Conservation (phyloP, 345 rosid species). For the Brassica cretica region DNA sequence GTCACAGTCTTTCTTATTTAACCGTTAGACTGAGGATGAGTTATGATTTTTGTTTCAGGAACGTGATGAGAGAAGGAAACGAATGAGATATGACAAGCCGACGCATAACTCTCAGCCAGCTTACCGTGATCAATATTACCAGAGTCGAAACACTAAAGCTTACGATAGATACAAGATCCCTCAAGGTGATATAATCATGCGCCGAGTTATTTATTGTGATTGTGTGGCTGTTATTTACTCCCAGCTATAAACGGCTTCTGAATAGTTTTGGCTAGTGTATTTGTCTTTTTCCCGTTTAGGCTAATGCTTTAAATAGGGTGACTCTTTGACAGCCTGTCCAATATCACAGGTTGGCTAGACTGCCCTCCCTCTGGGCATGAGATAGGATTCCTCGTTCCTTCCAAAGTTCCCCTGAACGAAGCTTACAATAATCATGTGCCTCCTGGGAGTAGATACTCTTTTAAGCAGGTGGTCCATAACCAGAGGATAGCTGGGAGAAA, state of each 20-base stretch:
- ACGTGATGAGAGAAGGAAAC: conserved; percentile 90
- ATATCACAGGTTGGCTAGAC: conserved; percentile 82
- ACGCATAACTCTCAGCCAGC: conserved; percentile 52
- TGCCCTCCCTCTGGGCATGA: conserved; percentile 85
- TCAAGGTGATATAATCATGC: conserved; percentile 53
- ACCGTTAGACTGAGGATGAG: not conserved
- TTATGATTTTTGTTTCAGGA: conserved; percentile 53
- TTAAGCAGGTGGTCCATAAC: conserved; percentile 81
- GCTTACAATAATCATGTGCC: conserved; percentile 67
- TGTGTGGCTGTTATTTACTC: conserved; percentile 2
- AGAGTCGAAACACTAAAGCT: conserved; percentile 45
- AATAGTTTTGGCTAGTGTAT: conserved; percentile 14
- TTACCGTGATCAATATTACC: conserved; percentile 52
- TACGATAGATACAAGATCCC: conserved; percentile 81
- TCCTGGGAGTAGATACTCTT: conserved; percentile 96
- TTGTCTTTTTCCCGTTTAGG: conserved; percentile 3
- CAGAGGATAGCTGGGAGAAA: conserved; percentile 77
- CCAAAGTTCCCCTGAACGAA: conserved; percentile 95
- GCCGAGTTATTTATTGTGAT: not conserved
- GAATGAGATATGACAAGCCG: conserved; percentile 69
- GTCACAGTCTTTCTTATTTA: not conserved
- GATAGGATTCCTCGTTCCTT: conserved; percentile 72
- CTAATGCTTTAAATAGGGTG: conserved; percentile 25
- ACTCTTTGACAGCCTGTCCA: conserved; percentile 27
- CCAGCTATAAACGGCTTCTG: not conserved